A percentile compares a stretch with the other conserved stretches of the same genome.
Conservation (phyloP, 2,329 filamentous ascomycete species). For the Paraconiothyrium brasiliense region DNA sequence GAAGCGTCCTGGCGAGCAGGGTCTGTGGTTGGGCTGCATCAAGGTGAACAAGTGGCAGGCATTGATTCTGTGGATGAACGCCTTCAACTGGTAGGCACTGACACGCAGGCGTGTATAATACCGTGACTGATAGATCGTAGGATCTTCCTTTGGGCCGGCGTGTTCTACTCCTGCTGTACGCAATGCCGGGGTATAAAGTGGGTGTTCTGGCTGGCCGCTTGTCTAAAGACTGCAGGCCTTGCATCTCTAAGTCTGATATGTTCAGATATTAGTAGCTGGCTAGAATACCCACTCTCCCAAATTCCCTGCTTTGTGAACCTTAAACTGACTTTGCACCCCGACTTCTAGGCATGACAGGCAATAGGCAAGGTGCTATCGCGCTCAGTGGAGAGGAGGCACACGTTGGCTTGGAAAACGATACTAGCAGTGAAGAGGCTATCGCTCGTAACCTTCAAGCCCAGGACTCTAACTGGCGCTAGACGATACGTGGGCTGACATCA, state of each 20-base stretch:
- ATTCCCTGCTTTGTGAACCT: too few relatives aligned
- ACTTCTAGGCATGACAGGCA: background rate
- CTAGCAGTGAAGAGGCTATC: background rate
- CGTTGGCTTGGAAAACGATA: background rate
- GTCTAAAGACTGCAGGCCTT: too few relatives aligned
- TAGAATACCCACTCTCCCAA: too few relatives aligned
- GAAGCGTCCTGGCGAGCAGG: background rate
- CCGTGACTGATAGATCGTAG: background rate
- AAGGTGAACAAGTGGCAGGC: constrained; percentile 10
- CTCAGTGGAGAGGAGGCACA: background rate
- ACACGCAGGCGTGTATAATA: too few relatives aligned
- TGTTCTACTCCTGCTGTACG: constrained; percentile 7
- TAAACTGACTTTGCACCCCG: too few relatives aligned
- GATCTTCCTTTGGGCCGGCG: constrained; percentile 1
- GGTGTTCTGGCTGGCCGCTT: too few relatives aligned
- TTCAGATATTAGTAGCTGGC: too few relatives aligned
- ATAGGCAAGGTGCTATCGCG: constrained; percentile 6
- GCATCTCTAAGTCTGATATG: too few relatives aligned
- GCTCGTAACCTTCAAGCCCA: background rate
- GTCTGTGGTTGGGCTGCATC: constrained; percentile 3
- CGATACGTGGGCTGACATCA: background rate
- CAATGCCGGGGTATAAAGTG: too few relatives aligned
- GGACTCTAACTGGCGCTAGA: constrained; percentile 4
- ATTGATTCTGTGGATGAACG: constrained; percentile 2
- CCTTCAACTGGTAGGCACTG: constrained; percentile 2